phyloP scores from a whole-genome alignment of 306 rosid species.

The Medicago lupulina region DNA sequence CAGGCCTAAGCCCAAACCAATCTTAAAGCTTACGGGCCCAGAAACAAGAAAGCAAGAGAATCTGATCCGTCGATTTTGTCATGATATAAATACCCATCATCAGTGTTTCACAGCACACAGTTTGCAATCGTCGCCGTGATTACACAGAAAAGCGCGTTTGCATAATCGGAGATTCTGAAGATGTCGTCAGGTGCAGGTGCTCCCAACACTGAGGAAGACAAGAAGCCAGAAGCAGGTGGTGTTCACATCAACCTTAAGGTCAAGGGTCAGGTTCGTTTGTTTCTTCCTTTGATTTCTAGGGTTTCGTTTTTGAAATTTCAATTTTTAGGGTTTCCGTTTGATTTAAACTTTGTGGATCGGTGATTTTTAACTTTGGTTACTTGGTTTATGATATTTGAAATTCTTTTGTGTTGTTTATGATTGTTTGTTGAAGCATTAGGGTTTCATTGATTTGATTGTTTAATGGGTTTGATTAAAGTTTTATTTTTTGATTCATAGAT shows the following conservation, averaged over 20 bases:
- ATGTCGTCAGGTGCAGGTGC: conserved; percentile 68
- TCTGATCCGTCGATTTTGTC: no score
- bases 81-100: no score
- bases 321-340: neutral
- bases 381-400: neutral
- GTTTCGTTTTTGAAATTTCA: neutral
- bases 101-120: neutral
- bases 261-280: conserved; percentile 73
- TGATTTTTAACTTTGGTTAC: neutral
- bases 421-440: neutral
- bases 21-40: no score
- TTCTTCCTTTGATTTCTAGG: neutral
- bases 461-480: neutral
- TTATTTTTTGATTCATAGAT: neutral
- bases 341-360: neutral
- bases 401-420: neutral
- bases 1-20: no score
- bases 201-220: conserved; percentile 61
- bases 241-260: conserved; percentile 86
- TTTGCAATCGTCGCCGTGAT: conserved; percentile 28
- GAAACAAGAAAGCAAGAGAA: no score
- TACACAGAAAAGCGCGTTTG: neutral
- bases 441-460: neutral
- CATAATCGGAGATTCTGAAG: conserved; percentile 28
- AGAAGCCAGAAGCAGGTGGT: conserved; percentile 76